phyloP scores from a whole-genome alignment of 257 asterid species.

The Solanum lycopersicoides region DNA sequence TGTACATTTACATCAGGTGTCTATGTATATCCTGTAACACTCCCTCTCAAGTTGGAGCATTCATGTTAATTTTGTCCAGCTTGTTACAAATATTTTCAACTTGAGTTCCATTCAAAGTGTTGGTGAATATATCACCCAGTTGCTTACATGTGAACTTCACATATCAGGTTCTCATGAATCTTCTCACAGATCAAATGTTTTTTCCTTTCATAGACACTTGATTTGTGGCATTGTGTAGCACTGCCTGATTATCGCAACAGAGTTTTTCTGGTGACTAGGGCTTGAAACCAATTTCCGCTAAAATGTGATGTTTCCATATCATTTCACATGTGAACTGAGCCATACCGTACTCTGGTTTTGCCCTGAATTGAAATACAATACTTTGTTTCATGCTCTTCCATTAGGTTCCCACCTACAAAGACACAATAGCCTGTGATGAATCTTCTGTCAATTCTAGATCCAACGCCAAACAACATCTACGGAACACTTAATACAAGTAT shows the following conservation, averaged over 20 bases:
- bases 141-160: not conserved
- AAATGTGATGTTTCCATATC: not conserved
- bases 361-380: not conserved
- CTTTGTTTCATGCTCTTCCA: not conserved
- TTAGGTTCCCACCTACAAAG: not conserved
- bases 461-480: not conserved
- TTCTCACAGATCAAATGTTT: not conserved
- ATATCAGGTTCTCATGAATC: not conserved
- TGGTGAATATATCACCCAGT: not conserved
- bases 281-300: not conserved
- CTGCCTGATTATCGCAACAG: not conserved
- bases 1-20: not conserved
- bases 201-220: not conserved
- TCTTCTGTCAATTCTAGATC: not conserved
- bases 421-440: not conserved
- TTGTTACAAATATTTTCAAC: not conserved
- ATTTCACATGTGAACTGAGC: not conserved
- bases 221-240: not conserved
- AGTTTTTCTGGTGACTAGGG: not conserved
- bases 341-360: not conserved
- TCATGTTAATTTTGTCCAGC: not conserved
- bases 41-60: not conserved
- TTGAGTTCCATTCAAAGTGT: not conserved
- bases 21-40: not conserved
- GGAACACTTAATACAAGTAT: not conserved